Conservation (phyloP, 2,329 filamentous ascomycete genomes). For the Plenodomus lindquistii region DNA sequence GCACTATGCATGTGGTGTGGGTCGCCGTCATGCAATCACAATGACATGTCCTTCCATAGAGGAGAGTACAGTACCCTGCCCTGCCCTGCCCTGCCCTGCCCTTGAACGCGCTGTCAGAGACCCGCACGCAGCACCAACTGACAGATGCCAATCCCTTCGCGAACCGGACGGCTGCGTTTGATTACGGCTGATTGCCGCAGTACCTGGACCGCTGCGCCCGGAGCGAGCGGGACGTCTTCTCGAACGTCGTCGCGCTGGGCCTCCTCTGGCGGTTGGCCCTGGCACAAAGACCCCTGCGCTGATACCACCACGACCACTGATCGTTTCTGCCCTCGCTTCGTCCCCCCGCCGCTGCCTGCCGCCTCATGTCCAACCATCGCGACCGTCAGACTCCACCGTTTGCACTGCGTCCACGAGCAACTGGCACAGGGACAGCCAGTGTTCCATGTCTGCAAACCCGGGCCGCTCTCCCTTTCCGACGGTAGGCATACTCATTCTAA, state of each 20-base stretch:
- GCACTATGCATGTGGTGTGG: conserved; percentile 5
- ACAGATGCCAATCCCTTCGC: conserved; percentile 8
- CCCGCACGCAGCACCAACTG: neutral
- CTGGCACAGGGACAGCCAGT: conserved; percentile 9
- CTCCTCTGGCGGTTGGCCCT: conserved; percentile 13
- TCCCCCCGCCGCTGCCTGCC: conserved; percentile 1
- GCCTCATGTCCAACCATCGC: neutral
- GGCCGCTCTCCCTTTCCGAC: conserved; percentile 12
- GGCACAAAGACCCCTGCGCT: conserved; percentile 5
- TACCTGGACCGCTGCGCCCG: conserved; percentile 16
- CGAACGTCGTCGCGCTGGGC: conserved; percentile 1
- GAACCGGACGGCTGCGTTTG: conserved; percentile 10
- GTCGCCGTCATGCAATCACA: conserved; percentile 15
- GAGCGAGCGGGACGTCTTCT: conserved; percentile 13
- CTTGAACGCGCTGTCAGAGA: conserved; percentile 13
- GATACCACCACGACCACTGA: neutral
- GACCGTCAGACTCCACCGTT: neutral
- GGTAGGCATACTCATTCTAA: conserved; percentile 10
- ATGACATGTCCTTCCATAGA: conserved; percentile 9
- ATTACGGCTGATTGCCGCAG: conserved; percentile 24
- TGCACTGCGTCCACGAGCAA: conserved; percentile 5
- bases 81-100: no score
- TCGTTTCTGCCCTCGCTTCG: conserved; percentile 1
- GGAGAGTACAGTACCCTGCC: no score
- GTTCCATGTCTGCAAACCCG: conserved; percentile 15